These are phyloP conservation scores for Gentiana straminea DNA, from an alignment of 257 asterid species.

Conservation along the genomic window DNA sequence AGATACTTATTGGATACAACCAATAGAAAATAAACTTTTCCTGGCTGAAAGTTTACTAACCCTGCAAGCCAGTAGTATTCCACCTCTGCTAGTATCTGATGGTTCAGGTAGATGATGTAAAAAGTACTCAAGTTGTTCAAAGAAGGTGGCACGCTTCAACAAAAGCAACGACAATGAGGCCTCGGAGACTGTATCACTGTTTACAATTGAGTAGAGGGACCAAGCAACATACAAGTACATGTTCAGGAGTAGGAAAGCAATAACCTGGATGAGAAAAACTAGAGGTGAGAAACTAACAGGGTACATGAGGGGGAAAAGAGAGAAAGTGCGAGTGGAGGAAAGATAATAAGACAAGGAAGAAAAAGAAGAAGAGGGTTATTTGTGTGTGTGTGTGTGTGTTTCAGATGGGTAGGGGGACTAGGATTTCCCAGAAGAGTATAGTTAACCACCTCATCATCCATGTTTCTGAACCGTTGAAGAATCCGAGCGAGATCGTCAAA, in stretches of 20 bases:
- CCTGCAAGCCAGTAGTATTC: conserved; percentile 67
- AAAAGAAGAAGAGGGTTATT: too few relatives aligned
- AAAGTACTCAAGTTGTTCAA: conserved; percentile 68
- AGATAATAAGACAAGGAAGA: too few relatives aligned
- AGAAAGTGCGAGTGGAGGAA: not conserved
- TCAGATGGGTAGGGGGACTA: not conserved
- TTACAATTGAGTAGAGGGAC: conserved; percentile 59
- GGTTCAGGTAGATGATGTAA: conserved; percentile 28
- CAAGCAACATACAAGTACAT: conserved; percentile 89
- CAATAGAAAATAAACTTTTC: not conserved
- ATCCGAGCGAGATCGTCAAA: conserved; percentile 51
- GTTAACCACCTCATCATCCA: conserved; percentile 69
- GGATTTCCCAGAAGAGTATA: not conserved
- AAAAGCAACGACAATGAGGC: conserved; percentile 46
- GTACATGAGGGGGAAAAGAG: conserved; percentile 14
- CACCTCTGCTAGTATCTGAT: conserved; percentile 31
- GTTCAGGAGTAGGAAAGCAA: conserved; percentile 75
- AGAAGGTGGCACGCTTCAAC: conserved; percentile 57
- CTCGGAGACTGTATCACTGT: conserved; percentile 63
- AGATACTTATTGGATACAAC: not conserved
- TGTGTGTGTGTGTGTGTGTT: too few relatives aligned
- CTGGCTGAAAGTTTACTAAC: conserved; percentile 28
- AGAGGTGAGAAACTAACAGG: not conserved
- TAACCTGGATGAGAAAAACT: conserved; percentile 40
- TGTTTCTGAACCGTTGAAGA: conserved; percentile 59